These are phyloP conservation scores for Penicillium tannophilum DNA, from an alignment of 495 filamentous ascomycete genomes.

Conservation along the genomic window DNA sequence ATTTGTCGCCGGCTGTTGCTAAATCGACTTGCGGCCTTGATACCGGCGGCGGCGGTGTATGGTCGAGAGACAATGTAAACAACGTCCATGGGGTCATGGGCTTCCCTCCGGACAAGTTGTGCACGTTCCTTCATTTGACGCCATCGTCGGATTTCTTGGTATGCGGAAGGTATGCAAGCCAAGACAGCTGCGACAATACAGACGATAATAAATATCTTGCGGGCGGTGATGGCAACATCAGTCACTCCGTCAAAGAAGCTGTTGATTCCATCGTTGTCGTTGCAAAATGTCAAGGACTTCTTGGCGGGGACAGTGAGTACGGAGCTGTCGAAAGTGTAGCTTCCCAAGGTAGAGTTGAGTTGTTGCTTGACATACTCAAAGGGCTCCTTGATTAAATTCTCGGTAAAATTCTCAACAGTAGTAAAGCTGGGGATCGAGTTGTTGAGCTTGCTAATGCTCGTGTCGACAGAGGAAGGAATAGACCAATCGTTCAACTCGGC, in stretches of 20 bases:
- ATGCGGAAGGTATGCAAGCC: slow-evolving; percentile 76
- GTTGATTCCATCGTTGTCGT: slow-evolving; percentile 78
- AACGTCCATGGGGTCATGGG: slow-evolving; percentile 81
- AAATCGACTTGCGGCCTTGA: slow-evolving; percentile 72
- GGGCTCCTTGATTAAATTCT: slow-evolving; percentile 69
- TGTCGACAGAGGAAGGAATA: slow-evolving; percentile 65
- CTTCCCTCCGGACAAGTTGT: slow-evolving; percentile 62
- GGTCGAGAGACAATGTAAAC: slow-evolving; percentile 86
- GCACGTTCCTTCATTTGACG: slow-evolving; percentile 69
- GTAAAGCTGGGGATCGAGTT: slow-evolving; percentile 78
- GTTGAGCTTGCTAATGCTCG: slow-evolving; percentile 69
- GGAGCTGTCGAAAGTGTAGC: slow-evolving; percentile 74
- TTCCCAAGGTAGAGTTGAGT: slow-evolving; percentile 64
- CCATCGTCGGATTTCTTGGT: slow-evolving; percentile 78
- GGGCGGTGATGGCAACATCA: slow-evolving; percentile 59
- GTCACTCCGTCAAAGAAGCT: slow-evolving; percentile 79
- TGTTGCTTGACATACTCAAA: slow-evolving; percentile 75
- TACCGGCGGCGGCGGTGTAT: slow-evolving; percentile 66
- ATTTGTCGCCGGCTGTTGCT: slow-evolving; percentile 66
- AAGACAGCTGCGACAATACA: slow-evolving; percentile 69
- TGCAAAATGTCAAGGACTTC: slow-evolving; percentile 82
- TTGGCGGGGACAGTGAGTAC: slow-evolving; percentile 81
- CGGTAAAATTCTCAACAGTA: slow-evolving; percentile 75
- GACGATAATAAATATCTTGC: slow-evolving; percentile 72
- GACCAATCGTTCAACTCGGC: slow-evolving; percentile 66